Evolutionary conservation across 129 eudicot species (phyloP), one percentile per base, ranked within the genome.

Genomic region (Saussurea involucrata): DNA sequence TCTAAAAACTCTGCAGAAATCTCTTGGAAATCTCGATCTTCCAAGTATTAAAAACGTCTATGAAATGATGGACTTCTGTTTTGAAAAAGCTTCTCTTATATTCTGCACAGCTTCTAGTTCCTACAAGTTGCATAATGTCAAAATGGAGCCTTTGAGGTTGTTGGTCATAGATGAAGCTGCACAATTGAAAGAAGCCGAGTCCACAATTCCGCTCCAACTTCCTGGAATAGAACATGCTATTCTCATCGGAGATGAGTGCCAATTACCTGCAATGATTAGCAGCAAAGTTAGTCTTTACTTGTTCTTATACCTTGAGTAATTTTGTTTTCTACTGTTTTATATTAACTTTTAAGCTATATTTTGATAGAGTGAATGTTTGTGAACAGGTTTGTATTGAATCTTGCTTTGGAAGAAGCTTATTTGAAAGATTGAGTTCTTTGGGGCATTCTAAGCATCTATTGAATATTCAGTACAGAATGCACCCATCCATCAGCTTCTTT

Each of bases 71-170:
- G 84, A 80, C 0, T 86, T 88, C 8, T 83, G 87, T 78, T 76
- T 76, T 63, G 40, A 82, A 40, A 73, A 37, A 24, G 87, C 89
- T 58, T 87, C 86, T 8, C 24, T 79, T 21, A 63, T 88, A 58
- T 84, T 90, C 61, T 90, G 96, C 79, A 90, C 96, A 4, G 78
- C 86, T 22, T 90, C 96, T 31, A 83, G 77, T 67, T 81, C 96
- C 3, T 90, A 63, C 67, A 85, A 83, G 73, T 71, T 90, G 71
- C 88, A 84, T 63, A 28, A 5, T 4, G 73, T 74, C 13, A 53
- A 66, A 25, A 80, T 83, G 81, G 44, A 85, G 44, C 84, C 84
- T 6, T 49, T 75, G 27, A 65, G 68, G 57, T 20, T 88, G 13
- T 58, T 86, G 72, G 81, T 86, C 21, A 74, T 86, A 24, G 84